Evolutionary conservation across 139 green algal species (phyloP).

Genomic region (Choricystis sp.): DNA sequence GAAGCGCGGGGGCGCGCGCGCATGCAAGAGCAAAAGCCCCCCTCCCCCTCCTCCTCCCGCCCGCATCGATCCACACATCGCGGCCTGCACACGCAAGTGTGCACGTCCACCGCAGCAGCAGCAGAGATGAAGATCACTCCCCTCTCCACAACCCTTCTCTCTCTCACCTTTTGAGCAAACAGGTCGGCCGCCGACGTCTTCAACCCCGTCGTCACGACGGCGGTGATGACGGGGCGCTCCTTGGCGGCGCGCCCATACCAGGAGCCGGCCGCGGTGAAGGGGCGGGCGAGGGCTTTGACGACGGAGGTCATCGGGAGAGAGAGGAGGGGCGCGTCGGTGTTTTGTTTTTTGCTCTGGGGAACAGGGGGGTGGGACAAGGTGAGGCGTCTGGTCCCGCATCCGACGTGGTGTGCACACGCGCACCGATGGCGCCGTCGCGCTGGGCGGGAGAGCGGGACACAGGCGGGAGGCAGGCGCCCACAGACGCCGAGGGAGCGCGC

Average conservation of each 20-base stretch:
- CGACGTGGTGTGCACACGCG: no score
- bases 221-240: constrained; percentile 38
- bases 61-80: neutral
- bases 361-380: no score
- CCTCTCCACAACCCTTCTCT: neutral
- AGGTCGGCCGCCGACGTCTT: constrained; percentile 72
- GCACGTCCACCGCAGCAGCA: no score
- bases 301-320: neutral
- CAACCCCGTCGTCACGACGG: constrained; percentile 60
- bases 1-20: neutral
- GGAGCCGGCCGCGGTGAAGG: constrained; percentile 18
- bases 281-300: constrained; percentile 2
- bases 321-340: neutral
- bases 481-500: no score
- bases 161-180: constrained; percentile 72
- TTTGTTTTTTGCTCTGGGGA: constrained; percentile 1
- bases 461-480: no score
- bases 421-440: no score
- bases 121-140: no score
- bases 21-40: neutral
- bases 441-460: no score
- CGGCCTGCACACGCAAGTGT: no score
- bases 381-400: no score
- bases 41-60: neutral
- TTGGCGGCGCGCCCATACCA: constrained; percentile 45